phyloP scores from a whole-genome alignment of 2,329 filamentous ascomycete genomes.

The Colletotrichum eremochloae region DNA sequence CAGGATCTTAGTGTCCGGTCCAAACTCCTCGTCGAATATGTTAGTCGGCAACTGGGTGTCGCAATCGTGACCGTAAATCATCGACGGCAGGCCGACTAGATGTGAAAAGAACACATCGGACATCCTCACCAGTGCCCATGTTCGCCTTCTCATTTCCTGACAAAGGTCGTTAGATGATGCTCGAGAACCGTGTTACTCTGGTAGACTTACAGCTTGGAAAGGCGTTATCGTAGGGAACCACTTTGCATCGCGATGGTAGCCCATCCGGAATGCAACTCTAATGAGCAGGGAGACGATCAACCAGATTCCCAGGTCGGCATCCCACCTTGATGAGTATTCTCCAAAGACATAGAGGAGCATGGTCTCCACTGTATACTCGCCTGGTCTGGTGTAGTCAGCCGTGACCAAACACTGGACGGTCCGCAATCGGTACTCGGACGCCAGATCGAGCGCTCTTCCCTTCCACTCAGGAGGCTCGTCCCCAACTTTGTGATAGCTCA shows the following conservation, averaged over 20 bases:
- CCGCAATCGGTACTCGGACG: constrained; percentile 75
- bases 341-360: constrained; percentile 82
- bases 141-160: constrained; percentile 77
- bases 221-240: constrained; percentile 80
- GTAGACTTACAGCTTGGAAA: constrained; percentile 74
- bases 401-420: constrained; percentile 84
- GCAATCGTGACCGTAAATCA: constrained; percentile 81
- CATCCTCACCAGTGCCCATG: constrained; percentile 80
- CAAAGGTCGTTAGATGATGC: constrained; percentile 23
- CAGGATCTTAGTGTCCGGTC: constrained; percentile 74
- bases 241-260: constrained; percentile 82
- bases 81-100: constrained; percentile 74
- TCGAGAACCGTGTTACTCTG: neutral
- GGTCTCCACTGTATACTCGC: constrained; percentile 82
- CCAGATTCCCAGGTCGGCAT: constrained; percentile 78
- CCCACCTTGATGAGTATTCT: constrained; percentile 79
- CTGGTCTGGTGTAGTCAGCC: constrained; percentile 82
- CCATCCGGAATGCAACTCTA: constrained; percentile 75
- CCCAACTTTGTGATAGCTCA: constrained; percentile 83
- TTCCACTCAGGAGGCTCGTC: constrained; percentile 85
- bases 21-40: constrained; percentile 84
- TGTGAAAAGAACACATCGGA: constrained; percentile 84
- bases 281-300: constrained; percentile 67
- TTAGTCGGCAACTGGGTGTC: constrained; percentile 83
- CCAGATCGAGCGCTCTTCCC: constrained; percentile 72